Percentiles rank a stretch among this genome's conserved stretches.
These are phyloP conservation scores for Dictyophora rubrovolvata DNA, from an alignment of 768 basidiomycete species.

Conservation along the genomic window DNA sequence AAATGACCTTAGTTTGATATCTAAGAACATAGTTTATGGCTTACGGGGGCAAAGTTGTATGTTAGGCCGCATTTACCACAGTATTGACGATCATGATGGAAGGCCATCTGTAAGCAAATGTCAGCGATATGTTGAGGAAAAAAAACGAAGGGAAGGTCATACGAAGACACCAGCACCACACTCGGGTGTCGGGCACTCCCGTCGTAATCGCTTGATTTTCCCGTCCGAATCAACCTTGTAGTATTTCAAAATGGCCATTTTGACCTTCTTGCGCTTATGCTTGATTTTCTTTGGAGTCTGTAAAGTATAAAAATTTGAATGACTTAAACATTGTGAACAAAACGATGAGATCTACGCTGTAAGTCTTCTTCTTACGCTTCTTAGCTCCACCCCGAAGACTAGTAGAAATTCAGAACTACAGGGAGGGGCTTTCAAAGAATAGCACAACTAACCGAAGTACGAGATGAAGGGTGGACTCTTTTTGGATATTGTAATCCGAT, in stretches of 20 bases:
- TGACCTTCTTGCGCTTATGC: constrained; percentile 99
- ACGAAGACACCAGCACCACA: constrained; percentile 43
- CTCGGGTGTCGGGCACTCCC: constrained; percentile 74
- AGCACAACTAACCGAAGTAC: constrained; percentile 41
- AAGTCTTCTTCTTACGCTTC: constrained; percentile 99
- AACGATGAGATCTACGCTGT: constrained; percentile 51
- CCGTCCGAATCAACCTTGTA: constrained; percentile 99
- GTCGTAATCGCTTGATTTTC: constrained; percentile 97
- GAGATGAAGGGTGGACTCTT: constrained; percentile 97
- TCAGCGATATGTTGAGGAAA: constrained; percentile 14
- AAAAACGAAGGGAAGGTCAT: constrained; percentile 29
- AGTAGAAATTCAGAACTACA: background rate
- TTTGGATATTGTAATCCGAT: constrained; percentile 95
- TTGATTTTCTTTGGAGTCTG: constrained; percentile 99
- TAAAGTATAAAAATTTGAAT: constrained; percentile 2
- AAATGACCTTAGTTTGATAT: background rate
- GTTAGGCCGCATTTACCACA: constrained; percentile 92
- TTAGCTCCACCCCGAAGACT: constrained; percentile 98
- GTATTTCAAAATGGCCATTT: constrained; percentile 99
- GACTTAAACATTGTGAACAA: background rate
- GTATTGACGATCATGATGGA: constrained; percentile 97
- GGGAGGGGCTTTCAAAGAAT: background rate
- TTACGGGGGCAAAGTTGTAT: constrained; percentile 67
- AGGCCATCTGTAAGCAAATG: constrained; percentile 70
- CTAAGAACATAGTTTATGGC: background rate